These are phyloP conservation scores for Xylariaceae sp. DNA, from an alignment of 2,329 filamentous ascomycete genomes.

Conservation along the genomic window DNA sequence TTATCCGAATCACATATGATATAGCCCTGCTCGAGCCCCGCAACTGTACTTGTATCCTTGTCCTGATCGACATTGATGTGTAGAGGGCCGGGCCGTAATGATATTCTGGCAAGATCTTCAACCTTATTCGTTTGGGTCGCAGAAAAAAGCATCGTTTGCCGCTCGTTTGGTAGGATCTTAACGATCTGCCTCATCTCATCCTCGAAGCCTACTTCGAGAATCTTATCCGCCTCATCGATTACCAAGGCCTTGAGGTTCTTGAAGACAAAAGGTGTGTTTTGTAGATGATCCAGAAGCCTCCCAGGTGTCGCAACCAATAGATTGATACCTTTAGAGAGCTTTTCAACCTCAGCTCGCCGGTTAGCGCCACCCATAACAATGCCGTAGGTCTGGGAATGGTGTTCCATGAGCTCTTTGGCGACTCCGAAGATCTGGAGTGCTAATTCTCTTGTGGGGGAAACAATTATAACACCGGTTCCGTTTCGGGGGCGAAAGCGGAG, in stretches of 20 bases:
- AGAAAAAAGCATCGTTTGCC: slow-evolving; percentile 98
- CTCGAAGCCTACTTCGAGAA: slow-evolving; percentile 96
- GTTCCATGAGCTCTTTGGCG: slow-evolving; percentile 87
- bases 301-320: slow-evolving; percentile 93
- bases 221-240: slow-evolving; percentile 96
- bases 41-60: slow-evolving; percentile 89
- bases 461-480: slow-evolving; percentile 88
- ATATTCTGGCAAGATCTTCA: slow-evolving; percentile 94
- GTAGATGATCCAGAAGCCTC: slow-evolving; percentile 88
- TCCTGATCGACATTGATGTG: slow-evolving; percentile 97
- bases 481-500: slow-evolving; percentile 91
- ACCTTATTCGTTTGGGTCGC: slow-evolving; percentile 99
- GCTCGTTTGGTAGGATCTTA: slow-evolving; percentile 85
- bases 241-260: slow-evolving; percentile 75
- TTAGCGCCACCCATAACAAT: slow-evolving; percentile 98
- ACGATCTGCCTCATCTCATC: slow-evolving; percentile 98
- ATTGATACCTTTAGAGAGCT: slow-evolving; percentile 93
- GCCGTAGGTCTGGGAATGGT: slow-evolving; percentile 90
- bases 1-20: slow-evolving; percentile 92
- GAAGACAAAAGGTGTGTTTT: slow-evolving; percentile 81
- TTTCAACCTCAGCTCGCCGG: slow-evolving; percentile 86
- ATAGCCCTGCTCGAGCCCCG: slow-evolving; percentile 94
- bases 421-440: slow-evolving; percentile 97
- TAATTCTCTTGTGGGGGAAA: slow-evolving; percentile 91
- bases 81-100: slow-evolving; percentile 84